phyloP scores from a whole-genome alignment of 345 rosid genomes.

The Pistacia integerrima region DNA sequence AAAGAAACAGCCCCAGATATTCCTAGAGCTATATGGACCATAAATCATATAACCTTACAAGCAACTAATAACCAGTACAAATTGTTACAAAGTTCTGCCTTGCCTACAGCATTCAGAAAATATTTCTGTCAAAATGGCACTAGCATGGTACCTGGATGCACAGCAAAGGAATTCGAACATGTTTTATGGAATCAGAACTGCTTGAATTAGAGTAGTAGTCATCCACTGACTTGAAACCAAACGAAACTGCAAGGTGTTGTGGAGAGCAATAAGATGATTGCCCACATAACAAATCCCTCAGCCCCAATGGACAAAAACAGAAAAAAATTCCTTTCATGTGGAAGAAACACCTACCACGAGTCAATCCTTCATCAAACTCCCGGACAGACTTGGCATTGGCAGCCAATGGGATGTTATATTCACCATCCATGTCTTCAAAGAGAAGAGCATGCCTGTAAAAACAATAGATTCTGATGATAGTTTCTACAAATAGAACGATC shows the following conservation, averaged over 20 bases:
- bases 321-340: neutral
- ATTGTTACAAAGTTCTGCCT: neutral
- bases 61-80: slow-evolving; percentile 2
- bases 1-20: neutral
- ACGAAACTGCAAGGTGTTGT: slow-evolving; percentile 60
- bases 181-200: slow-evolving; percentile 74
- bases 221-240: slow-evolving; percentile 91
- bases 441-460: slow-evolving; percentile 74
- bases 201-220: slow-evolving; percentile 84
- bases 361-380: slow-evolving; percentile 84
- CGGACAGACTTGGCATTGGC: slow-evolving; percentile 77
- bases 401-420: slow-evolving; percentile 65
- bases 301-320: neutral
- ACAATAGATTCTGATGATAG: slow-evolving; percentile 11
- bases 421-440: slow-evolving; percentile 86
- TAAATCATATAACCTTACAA: neutral
- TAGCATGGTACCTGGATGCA: slow-evolving; percentile 74
- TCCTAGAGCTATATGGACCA: neutral
- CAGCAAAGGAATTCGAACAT: slow-evolving; percentile 67
- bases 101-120: neutral
- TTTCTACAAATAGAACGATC: slow-evolving; percentile 5
- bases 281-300: neutral
- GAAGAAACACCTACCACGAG: slow-evolving; percentile 54
- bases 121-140: neutral
- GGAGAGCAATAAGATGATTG: slow-evolving; percentile 11